Conservation (phyloP, 2,329 filamentous ascomycete genomes). For the Davidsoniella australis region DNA sequence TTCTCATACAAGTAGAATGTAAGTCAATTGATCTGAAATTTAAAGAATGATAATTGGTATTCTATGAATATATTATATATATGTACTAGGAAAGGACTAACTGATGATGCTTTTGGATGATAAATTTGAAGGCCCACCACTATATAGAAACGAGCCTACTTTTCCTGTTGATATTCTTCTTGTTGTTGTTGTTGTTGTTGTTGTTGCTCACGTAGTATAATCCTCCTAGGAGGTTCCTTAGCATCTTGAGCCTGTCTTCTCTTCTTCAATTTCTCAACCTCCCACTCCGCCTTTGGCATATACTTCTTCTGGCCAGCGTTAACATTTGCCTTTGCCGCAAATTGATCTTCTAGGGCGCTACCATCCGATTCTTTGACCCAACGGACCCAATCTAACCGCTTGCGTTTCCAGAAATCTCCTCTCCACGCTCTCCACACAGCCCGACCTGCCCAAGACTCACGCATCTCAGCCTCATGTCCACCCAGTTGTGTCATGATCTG, state of each 20-base stretch:
- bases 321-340: slow-evolving; percentile 5
- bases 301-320: slow-evolving; percentile 8
- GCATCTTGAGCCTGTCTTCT: slow-evolving; percentile 2
- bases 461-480: slow-evolving; percentile 29
- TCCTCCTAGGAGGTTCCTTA: slow-evolving; percentile 5
- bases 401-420: slow-evolving; percentile 38
- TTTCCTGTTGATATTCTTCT: neutral
- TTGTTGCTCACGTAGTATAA: neutral
- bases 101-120: neutral
- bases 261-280: slow-evolving; percentile 8
- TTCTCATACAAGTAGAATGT: no score
- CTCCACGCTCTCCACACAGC: slow-evolving; percentile 41
- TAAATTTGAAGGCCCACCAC: neutral
- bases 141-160: neutral
- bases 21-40: no score
- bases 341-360: slow-evolving; percentile 5
- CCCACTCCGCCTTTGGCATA: slow-evolving; percentile 10
- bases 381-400: slow-evolving; percentile 35
- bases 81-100: neutral
- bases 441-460: slow-evolving; percentile 36
- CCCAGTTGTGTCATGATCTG: slow-evolving; percentile 33
- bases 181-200: neutral
- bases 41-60: neutral
- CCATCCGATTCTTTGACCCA: slow-evolving; percentile 32
- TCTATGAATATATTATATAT: neutral